Conservation (phyloP, 2,329 filamentous ascomycete genomes). For the Cladosporium sp. region DNA sequence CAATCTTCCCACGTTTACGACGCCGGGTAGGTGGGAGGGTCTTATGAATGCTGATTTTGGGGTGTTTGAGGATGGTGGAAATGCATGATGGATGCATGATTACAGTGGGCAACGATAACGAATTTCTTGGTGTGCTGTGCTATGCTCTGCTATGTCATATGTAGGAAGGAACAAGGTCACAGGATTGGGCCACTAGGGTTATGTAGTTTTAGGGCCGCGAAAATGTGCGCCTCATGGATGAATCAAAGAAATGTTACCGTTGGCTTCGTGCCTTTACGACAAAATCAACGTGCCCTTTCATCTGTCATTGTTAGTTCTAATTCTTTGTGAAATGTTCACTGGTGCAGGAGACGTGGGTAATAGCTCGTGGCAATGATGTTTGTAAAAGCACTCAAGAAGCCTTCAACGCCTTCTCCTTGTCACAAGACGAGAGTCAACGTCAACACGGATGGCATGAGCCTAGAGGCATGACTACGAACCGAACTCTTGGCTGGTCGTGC, state of each 20-base stretch:
- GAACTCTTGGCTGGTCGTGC: too few relatives aligned
- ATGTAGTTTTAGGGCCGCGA: background rate
- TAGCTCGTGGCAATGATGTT: too few relatives aligned
- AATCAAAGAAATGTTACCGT: background rate
- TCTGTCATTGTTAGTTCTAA: too few relatives aligned
- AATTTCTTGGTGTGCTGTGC: background rate
- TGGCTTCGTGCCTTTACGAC: too few relatives aligned
- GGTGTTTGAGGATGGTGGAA: conserved; percentile 28
- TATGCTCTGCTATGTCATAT: background rate
- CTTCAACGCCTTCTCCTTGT: background rate
- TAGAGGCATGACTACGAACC: too few relatives aligned
- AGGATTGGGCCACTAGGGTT: background rate
- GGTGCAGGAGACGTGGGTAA: too few relatives aligned
- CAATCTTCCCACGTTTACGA: conserved; percentile 38
- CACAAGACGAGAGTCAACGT: too few relatives aligned
- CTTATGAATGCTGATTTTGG: conserved; percentile 37
- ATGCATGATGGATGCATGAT: background rate
- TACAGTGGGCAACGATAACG: background rate
- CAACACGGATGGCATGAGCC: too few relatives aligned
- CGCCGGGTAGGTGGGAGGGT: conserved; percentile 33
- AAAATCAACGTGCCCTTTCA: too few relatives aligned
- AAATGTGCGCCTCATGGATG: background rate
- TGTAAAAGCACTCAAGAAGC: too few relatives aligned
- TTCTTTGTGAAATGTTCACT: too few relatives aligned
- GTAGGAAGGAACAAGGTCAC: background rate